A percentile compares a stretch with the other conserved stretches of the same genome.
phyloP scores from a whole-genome alignment of 768 basidiomycete genomes.

The Nidularia sp. region DNA sequence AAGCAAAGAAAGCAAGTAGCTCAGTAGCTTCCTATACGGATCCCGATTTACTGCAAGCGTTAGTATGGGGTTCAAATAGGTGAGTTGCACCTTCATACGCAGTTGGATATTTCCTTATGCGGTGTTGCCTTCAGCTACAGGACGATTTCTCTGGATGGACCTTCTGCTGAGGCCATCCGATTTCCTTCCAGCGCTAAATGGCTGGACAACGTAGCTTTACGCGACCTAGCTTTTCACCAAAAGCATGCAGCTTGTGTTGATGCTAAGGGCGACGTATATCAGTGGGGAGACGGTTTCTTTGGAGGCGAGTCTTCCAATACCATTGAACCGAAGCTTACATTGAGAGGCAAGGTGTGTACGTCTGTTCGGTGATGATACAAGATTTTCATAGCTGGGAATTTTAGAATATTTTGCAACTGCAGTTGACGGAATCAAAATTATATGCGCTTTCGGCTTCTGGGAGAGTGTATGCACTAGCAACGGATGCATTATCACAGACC shows the following conservation, averaged over 20 bases:
- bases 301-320: slow-evolving; percentile 21
- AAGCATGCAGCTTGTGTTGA: slow-evolving; percentile 74
- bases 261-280: slow-evolving; percentile 75
- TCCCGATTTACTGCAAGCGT: slow-evolving; percentile 32
- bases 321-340: slow-evolving; percentile 42
- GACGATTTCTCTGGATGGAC: slow-evolving; percentile 38
- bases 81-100: slow-evolving; percentile 20
- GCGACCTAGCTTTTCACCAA: slow-evolving; percentile 67
- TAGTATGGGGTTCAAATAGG: slow-evolving; percentile 80
- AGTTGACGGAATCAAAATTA: slow-evolving; percentile 54
- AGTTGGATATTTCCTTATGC: not conserved
- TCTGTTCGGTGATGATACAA: not conserved
- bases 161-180: slow-evolving; percentile 36
- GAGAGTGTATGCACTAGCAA: slow-evolving; percentile 64
- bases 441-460: slow-evolving; percentile 82
- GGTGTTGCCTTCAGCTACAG: slow-evolving; percentile 12
- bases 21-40: slow-evolving; percentile 8
- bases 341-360: slow-evolving; percentile 58
- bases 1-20: slow-evolving; percentile 8
- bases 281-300: slow-evolving; percentile 74
- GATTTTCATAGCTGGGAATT: not conserved
- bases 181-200: slow-evolving; percentile 49
- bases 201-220: slow-evolving; percentile 65
- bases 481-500: slow-evolving; percentile 44
- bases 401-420: slow-evolving; percentile 68